Conservation (phyloP, 805 yeast genomes). For the Yarrowia hollandica region DNA sequence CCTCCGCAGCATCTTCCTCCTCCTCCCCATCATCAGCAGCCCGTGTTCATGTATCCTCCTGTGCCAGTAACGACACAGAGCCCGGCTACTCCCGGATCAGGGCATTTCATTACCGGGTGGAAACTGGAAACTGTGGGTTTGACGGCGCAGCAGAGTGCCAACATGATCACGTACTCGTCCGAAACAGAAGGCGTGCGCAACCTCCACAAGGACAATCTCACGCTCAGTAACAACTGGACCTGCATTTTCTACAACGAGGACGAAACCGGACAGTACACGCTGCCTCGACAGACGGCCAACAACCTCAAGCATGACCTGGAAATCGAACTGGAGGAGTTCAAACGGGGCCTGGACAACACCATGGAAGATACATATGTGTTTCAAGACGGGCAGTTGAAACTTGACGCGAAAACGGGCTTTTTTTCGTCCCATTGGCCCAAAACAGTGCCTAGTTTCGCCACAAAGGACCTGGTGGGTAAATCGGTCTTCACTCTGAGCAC, state of each 20-base stretch:
- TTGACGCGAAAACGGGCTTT: background rate
- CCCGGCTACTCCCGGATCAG: background rate
- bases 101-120: conserved; percentile 20
- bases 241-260: conserved; percentile 9
- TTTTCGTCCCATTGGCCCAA: conserved; percentile 9
- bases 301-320: conserved; percentile 1
- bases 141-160: background rate
- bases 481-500: conserved; percentile 9
- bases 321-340: background rate
- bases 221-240: conserved; percentile 24
- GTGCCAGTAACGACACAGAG: no score
- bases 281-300: background rate
- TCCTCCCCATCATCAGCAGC: background rate
- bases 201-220: conserved; percentile 4
- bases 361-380: conserved; percentile 4
- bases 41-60: background rate
- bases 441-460: background rate
- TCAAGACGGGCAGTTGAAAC: conserved; percentile 1
- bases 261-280: background rate
- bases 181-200: conserved; percentile 4
- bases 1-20: background rate
- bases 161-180: conserved; percentile 2
- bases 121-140: conserved; percentile 11
- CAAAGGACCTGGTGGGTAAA: background rate
- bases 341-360: background rate